These are phyloP conservation scores for Nelumbo lutea DNA, from an alignment of 164 flowering plant genomes.

Conservation along the genomic window DNA sequence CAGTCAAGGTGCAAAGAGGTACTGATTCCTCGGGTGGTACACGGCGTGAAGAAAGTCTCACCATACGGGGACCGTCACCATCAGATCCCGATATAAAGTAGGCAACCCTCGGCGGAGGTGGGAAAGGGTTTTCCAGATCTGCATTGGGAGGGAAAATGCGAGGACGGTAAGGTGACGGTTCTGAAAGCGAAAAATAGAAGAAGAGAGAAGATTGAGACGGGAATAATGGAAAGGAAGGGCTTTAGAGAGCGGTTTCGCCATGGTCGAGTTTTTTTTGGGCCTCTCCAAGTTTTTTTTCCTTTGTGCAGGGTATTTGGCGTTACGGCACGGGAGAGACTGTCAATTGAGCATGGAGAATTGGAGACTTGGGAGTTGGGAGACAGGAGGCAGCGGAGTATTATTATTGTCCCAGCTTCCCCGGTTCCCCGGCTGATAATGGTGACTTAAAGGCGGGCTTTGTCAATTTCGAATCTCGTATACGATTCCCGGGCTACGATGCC, in stretches of 20 bases:
- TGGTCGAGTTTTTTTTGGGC: background rate
- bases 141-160: slow-evolving; percentile 1
- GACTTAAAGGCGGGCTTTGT: no score
- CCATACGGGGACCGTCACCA: slow-evolving; percentile 21
- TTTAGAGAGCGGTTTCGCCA: slow-evolving; percentile 11
- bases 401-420: no score
- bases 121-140: slow-evolving; percentile 13
- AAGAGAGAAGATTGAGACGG: slow-evolving; percentile 8
- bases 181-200: slow-evolving; percentile 7
- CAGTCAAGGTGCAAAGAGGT: slow-evolving; percentile 28
- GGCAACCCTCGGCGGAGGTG: slow-evolving; percentile 24
- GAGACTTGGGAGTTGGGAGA: no score
- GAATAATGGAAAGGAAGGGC: background rate
- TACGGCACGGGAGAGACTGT: no score
- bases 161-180: slow-evolving; percentile 2
- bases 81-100: slow-evolving; percentile 26
- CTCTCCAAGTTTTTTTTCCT: no score
- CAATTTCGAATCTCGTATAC: no score
- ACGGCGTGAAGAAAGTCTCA: slow-evolving; percentile 24
- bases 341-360: no score
- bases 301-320: no score
- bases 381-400: no score
- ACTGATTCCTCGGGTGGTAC: slow-evolving; percentile 32
- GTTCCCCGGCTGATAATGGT: no score
- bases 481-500: no score